phyloP scores from a whole-genome alignment of 2,329 filamentous ascomycete species.

The Alternaria burnsii region DNA sequence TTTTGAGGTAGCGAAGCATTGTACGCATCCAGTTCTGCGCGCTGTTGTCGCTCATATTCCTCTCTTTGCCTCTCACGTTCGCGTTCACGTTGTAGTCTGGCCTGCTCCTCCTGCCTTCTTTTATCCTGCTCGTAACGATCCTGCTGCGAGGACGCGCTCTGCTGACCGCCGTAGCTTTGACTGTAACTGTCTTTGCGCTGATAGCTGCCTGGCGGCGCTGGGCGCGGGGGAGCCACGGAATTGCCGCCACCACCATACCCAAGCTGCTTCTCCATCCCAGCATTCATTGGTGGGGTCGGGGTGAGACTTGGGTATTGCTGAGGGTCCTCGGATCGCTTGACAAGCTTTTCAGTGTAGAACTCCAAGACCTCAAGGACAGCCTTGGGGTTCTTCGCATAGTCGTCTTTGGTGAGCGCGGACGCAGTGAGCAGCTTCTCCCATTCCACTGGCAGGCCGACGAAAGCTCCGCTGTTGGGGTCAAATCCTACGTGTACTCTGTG shows the following conservation, averaged over 20 bases:
- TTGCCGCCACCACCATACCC: slow-evolving; percentile 56
- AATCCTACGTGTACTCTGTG: slow-evolving; percentile 98
- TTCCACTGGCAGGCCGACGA: slow-evolving; percentile 91
- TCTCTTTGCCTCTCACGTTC: slow-evolving; percentile 52
- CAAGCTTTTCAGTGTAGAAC: slow-evolving; percentile 82
- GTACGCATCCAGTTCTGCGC: slow-evolving; percentile 84
- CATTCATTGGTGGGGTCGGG: slow-evolving; percentile 68
- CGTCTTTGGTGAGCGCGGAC: slow-evolving; percentile 96
- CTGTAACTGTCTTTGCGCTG: slow-evolving; percentile 58
- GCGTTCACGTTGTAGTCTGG: slow-evolving; percentile 44
- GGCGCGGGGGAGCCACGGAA: slow-evolving; percentile 59
- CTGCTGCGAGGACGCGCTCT: slow-evolving; percentile 46
- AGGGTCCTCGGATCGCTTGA: slow-evolving; percentile 76
- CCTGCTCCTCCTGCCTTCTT: slow-evolving; percentile 54
- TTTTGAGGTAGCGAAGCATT: slow-evolving; percentile 88
- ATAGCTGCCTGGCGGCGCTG: slow-evolving; percentile 54
- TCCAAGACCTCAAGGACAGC: slow-evolving; percentile 77
- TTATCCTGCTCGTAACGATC: slow-evolving; percentile 9
- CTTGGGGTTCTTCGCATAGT: slow-evolving; percentile 92
- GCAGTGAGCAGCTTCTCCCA: slow-evolving; percentile 97
- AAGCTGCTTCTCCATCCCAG: slow-evolving; percentile 58
- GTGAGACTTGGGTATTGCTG: slow-evolving; percentile 73
- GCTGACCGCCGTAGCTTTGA: slow-evolving; percentile 40
- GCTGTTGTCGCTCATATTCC: slow-evolving; percentile 56
- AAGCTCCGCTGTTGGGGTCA: slow-evolving; percentile 92